Evolutionary conservation across 495 filamentous ascomycete species (phyloP), one percentile per base, ranked within the genome.

Genomic region (Penicillium flavigenum): DNA sequence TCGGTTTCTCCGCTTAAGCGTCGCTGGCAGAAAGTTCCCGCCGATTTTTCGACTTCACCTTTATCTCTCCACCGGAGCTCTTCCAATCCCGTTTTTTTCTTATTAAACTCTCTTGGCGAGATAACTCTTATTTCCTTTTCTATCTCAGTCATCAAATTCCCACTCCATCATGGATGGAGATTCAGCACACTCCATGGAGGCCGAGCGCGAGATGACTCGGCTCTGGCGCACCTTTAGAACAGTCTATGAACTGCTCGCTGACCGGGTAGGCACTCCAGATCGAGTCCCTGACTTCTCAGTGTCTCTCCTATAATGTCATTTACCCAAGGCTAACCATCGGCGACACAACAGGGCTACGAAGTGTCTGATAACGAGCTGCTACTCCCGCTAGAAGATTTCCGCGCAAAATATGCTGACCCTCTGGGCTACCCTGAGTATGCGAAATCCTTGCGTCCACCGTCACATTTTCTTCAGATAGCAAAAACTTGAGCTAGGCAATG

Each of bases 221-320:
- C 83, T 93, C 47, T 96, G 91, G 91, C 88, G 91, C 73, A 89
- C 88, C 64, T 93, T 89, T 87, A 79, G 83, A 67, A 96, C 91
- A 3, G 84, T 91, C 54, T 87, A 92, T 67, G 88, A 95, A 78
- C 91, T 96, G 90, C 86, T 90, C 31, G 79, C 80, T 55, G 91
- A 96, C 65, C 78, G 91, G 62, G 89, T 93, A 79, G 51, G 83
- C 22, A 50, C 46, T 14, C 4, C 22, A 24, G 22, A 34, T 38
- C 22, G 31, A 43, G 34, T n/a, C 41, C 47, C 26, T 48, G 51
- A 46, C 45, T 20, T 8, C 38, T 41, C 16, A 31, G 20, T 32
- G 14, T 34, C 8, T 36, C 22, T 39, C 43, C 36, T 17, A 32
- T 4, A 32, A 10, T 57, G 39, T 19, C 46, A 5, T 19, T 34